Base-by-base conservation (phyloP, 805 yeast genomes). In the Metschnikowia koreensis region DNA sequence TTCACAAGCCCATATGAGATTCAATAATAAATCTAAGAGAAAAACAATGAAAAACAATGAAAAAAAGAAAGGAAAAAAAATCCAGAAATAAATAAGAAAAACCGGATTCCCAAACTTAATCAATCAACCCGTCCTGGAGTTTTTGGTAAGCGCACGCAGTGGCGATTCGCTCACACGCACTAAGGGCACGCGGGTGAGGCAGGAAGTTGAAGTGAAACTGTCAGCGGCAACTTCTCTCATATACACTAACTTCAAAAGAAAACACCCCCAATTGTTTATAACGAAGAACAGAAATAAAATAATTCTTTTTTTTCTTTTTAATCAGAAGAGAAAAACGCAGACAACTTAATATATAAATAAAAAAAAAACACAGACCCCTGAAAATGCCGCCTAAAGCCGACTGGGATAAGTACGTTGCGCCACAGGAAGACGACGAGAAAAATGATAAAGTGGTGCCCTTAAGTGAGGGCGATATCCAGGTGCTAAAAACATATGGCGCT, bases 401-500 rank as follows among this genome's bases (percentile, higher is more conserved):
- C 70, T 94, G 99, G 99, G 99, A 96, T 67, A 94, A 94, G 70
- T 90, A 89, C 73, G 86, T 84, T 67, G 87, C 94, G 47, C 96
- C 97, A n/a, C 79, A 76, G 42, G 97, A 87, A 59, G 82, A 78
- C 7, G 84, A 79, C 37, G 84, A 78, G 51, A 76, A 75, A 49
- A 75, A 77, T 47, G 90, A 85, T 53, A 85, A 89, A 60, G 85
- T 88, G 60, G 83, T 81, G 39, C 99, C 99, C 9, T 80, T 94
- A 60, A 80, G 91, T 53, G 99, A 94, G 68, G 97, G 96, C 44
- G 99, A 94, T 70, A 96, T 96, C 67, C 97, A 93, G 71, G 98
- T 94, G 44, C 79, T 94, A 63, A 93, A 94, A 73, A 90, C 97
- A 7, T 94, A 94, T 65, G 98, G 98, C 46, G 94, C 96, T 28